phyloP scores from a whole-genome alignment of 2,329 filamentous ascomycete species.

The Hypoxylon sp. region DNA sequence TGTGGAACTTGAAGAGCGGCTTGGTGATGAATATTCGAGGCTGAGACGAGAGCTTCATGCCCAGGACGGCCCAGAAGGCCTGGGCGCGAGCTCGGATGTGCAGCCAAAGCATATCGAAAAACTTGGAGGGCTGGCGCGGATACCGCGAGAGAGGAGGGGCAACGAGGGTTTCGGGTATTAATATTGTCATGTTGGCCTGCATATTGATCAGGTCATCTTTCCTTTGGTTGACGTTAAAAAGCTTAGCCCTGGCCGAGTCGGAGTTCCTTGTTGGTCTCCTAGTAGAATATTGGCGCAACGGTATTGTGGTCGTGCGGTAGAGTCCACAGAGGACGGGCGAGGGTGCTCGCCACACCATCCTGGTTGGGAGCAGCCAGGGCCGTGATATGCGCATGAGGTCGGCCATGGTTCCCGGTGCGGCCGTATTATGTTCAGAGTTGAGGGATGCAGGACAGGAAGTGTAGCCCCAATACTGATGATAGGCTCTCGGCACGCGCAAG shows the following conservation, averaged over 20 bases:
- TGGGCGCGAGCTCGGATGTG: constrained; percentile 46
- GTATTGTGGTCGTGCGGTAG: constrained; percentile 23
- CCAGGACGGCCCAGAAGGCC: constrained; percentile 48
- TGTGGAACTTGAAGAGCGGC: constrained; percentile 54
- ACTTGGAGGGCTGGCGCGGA: constrained; percentile 36
- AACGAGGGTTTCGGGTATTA: constrained; percentile 42
- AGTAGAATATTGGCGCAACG: constrained; percentile 4
- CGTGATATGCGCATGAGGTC: constrained; percentile 24
- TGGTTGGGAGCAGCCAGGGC: constrained; percentile 24
- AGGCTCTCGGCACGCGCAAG: constrained; percentile 6
- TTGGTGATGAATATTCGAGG: constrained; percentile 49
- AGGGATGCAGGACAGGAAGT: background rate
- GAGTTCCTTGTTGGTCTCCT: background rate
- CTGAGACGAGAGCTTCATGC: constrained; percentile 56
- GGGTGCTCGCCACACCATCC: constrained; percentile 1
- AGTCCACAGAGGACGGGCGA: constrained; percentile 19
- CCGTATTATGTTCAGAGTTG: background rate
- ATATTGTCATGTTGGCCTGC: constrained; percentile 11
- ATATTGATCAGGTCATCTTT: background rate
- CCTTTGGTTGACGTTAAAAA: background rate
- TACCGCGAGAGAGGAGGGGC: constrained; percentile 43
- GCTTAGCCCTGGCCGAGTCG: background rate
- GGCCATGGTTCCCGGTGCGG: constrained; percentile 19
- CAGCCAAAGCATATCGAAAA: constrained; percentile 38
- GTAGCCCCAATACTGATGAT: background rate